Evolutionary conservation across 2,329 filamentous ascomycete genomes (phyloP).

Genomic region (Colletotrichum navitas): DNA sequence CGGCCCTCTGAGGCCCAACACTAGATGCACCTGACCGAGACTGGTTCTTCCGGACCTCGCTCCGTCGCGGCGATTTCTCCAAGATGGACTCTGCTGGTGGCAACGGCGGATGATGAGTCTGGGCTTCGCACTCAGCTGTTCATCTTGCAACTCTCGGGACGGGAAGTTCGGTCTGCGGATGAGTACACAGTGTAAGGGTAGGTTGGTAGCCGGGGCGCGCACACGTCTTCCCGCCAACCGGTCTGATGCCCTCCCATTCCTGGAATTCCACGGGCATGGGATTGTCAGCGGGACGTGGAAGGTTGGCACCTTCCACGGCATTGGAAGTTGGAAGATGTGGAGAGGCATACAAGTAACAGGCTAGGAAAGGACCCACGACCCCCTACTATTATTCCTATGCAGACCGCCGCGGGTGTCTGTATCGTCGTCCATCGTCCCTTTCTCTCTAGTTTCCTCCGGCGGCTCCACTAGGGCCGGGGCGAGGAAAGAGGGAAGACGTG

Average conservation of each 20-base stretch:
- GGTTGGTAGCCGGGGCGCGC: background rate
- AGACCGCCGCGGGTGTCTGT: slow-evolving; percentile 7
- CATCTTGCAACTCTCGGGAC: background rate
- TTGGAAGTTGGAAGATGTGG: slow-evolving; percentile 29
- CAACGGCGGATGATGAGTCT: background rate
- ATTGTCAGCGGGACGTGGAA: slow-evolving; percentile 6
- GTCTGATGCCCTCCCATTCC: slow-evolving; percentile 1
- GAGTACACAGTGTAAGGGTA: background rate
- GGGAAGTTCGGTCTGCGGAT: background rate
- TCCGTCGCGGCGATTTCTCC: background rate
- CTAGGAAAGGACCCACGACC: background rate
- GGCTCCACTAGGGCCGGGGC: background rate
- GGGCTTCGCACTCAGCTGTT: background rate
- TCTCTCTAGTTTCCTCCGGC: slow-evolving; percentile 8
- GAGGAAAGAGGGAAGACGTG: slow-evolving; percentile 6
- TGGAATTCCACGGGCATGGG: slow-evolving; percentile 2
- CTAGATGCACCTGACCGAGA: background rate
- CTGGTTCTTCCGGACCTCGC: slow-evolving; percentile 2
- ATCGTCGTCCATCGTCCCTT: slow-evolving; percentile 20
- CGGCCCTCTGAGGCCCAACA: background rate
- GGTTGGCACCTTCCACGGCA: slow-evolving; percentile 9
- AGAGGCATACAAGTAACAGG: slow-evolving; percentile 9
- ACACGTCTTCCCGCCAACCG: background rate
- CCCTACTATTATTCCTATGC: background rate
- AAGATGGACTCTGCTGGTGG: background rate